Evolutionary conservation across 1,139 yeast genomes (phyloP).

Genomic region (Magnusiomyces suaveolens): DNA sequence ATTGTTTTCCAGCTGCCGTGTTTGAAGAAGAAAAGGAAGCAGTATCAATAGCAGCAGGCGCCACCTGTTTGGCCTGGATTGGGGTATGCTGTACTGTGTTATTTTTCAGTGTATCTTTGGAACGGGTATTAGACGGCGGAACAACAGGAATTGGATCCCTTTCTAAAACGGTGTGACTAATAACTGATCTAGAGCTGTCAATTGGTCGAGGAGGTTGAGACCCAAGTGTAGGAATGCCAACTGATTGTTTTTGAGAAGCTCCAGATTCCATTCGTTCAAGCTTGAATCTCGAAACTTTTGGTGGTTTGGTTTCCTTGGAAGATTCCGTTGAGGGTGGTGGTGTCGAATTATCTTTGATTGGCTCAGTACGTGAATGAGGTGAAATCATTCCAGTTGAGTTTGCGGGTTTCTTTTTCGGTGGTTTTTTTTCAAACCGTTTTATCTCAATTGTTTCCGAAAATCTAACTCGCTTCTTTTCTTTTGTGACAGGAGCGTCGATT

Average conservation of each 20-base stretch:
- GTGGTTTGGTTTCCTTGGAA: slow-evolving; percentile 2
- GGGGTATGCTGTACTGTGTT: not conserved
- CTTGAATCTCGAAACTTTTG: slow-evolving; percentile 29
- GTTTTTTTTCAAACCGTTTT: slow-evolving; percentile 26
- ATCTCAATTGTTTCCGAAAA: slow-evolving; percentile 31
- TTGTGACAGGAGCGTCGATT: not conserved
- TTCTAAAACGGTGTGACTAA: not conserved
- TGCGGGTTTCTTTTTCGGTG: slow-evolving; percentile 6
- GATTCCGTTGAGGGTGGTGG: not conserved
- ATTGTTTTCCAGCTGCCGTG: not conserved
- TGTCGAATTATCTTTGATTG: not conserved
- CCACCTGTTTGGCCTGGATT: not conserved
- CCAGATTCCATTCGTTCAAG: slow-evolving; percentile 18
- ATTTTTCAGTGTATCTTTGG: not conserved
- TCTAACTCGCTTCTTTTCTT: slow-evolving; percentile 23
- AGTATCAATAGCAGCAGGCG: not conserved
- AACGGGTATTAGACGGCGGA: not conserved
- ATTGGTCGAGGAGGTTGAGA: not conserved
- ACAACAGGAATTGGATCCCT: not conserved
- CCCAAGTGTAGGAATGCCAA: not conserved
- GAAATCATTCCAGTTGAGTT: slow-evolving; percentile 7
- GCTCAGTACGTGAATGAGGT: not conserved
- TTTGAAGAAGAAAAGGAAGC: not conserved
- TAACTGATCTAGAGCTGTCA: not conserved
- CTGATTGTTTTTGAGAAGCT: not conserved